These are phyloP conservation scores for Starmerella stigmatis DNA, from an alignment of 805 yeast genomes.

Conservation along the genomic window DNA sequence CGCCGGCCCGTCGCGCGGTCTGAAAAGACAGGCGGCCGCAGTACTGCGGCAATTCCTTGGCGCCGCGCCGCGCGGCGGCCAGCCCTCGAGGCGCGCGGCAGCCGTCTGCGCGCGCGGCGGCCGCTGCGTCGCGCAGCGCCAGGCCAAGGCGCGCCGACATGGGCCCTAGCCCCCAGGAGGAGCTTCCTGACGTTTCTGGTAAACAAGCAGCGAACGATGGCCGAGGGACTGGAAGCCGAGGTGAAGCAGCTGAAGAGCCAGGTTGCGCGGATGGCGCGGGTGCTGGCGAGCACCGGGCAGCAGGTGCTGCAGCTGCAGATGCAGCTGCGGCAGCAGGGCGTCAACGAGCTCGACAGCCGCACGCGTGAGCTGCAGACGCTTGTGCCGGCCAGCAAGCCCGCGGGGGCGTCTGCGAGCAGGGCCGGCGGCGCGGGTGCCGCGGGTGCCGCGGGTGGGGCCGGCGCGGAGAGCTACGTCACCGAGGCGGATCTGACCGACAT, in stretches of 20 bases:
- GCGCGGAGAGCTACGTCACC: constrained; percentile 36
- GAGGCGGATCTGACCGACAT: constrained; percentile 78
- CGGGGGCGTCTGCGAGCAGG: neutral
- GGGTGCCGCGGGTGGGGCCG: neutral
- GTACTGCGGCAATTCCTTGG: too few relatives aligned
- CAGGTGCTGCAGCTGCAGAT: constrained; percentile 64
- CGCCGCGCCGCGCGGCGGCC: too few relatives aligned
- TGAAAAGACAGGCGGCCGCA: too few relatives aligned
- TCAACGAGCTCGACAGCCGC: constrained; percentile 21
- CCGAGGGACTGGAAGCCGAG: constrained; percentile 14
- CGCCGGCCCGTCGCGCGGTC: too few relatives aligned
- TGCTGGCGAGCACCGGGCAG: constrained; percentile 69
- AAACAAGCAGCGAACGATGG: constrained; percentile 2
- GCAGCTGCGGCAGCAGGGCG: constrained; percentile 36
- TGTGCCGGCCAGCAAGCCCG: constrained; percentile 13
- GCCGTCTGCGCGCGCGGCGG: too few relatives aligned
- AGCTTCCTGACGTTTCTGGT: too few relatives aligned
- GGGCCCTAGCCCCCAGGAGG: too few relatives aligned
- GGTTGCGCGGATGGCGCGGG: constrained; percentile 52
- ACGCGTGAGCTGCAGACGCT: constrained; percentile 25
- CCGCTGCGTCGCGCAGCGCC: too few relatives aligned
- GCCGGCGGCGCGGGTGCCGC: constrained; percentile 5
- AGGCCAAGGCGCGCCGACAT: too few relatives aligned
- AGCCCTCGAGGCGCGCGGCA: too few relatives aligned
- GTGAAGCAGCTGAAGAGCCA: constrained; percentile 33